These are phyloP conservation scores for Penicillium canariense DNA, from an alignment of 495 filamentous ascomycete genomes.

Conservation along the genomic window DNA sequence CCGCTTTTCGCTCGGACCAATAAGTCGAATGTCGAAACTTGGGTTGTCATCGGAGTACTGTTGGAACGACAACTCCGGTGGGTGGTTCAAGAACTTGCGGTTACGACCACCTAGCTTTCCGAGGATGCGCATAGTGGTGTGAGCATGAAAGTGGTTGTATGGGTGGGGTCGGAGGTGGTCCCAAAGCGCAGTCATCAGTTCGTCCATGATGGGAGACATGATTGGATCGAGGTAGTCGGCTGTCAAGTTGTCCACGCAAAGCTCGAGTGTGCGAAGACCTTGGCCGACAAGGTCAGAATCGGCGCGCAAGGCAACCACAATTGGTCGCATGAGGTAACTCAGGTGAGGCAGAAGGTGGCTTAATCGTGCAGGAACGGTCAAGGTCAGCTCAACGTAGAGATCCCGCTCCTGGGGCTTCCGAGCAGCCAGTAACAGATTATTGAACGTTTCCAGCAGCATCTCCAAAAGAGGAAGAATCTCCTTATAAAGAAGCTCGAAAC, in stretches of 20 bases:
- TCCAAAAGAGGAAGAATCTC: slow-evolving; percentile 94
- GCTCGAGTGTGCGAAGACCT: slow-evolving; percentile 86
- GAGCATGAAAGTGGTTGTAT: slow-evolving; percentile 94
- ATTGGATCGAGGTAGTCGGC: slow-evolving; percentile 98
- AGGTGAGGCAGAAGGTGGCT: slow-evolving; percentile 97
- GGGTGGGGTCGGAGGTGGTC: slow-evolving; percentile 89
- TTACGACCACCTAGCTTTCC: slow-evolving; percentile 97
- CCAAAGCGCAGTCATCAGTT: slow-evolving; percentile 94
- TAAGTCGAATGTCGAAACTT: slow-evolving; percentile 83
- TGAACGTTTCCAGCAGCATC: slow-evolving; percentile 95
- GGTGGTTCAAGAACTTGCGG: slow-evolving; percentile 86
- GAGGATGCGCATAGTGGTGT: slow-evolving; percentile 97
- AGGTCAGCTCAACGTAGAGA: slow-evolving; percentile 92
- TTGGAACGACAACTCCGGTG: slow-evolving; percentile 75
- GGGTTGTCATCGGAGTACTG: slow-evolving; percentile 81
- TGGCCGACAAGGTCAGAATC: slow-evolving; percentile 93
- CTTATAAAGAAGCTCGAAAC: slow-evolving; percentile 97
- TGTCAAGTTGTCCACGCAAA: slow-evolving; percentile 97
- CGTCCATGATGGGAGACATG: slow-evolving; percentile 98
- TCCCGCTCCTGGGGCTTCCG: slow-evolving; percentile 87
- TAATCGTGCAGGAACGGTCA: slow-evolving; percentile 91
- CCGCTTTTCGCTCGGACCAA: slow-evolving; percentile 81
- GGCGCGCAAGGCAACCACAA: slow-evolving; percentile 89
- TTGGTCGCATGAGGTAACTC: slow-evolving; percentile 93
- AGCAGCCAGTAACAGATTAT: slow-evolving; percentile 85